phyloP scores from a whole-genome alignment of 306 rosid species.

The Trifolium subterraneum region DNA sequence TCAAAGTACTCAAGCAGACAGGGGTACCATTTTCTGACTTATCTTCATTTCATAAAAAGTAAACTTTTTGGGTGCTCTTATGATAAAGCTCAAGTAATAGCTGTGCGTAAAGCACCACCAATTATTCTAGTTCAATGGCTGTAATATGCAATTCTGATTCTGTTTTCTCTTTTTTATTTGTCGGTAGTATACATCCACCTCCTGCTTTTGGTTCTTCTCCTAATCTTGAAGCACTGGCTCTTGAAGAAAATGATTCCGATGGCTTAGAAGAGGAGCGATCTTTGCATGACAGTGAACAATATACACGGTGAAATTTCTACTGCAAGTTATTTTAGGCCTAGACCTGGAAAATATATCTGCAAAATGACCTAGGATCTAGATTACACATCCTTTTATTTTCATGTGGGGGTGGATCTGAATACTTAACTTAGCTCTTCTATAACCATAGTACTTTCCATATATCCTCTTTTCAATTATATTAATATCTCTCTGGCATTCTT shows the following conservation, averaged over 20 bases:
- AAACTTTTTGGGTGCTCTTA: conserved; percentile 25
- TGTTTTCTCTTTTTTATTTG: conserved; percentile 34
- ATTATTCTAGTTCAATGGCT: conserved; percentile 21
- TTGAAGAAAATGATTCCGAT: conserved; percentile 60
- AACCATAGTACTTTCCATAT: conserved; percentile 28
- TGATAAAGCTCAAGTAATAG: conserved; percentile 20
- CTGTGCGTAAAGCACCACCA: conserved; percentile 12
- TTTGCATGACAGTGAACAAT: conserved; percentile 63
- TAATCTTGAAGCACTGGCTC: conserved; percentile 95
- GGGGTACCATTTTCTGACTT: conserved; percentile 54
- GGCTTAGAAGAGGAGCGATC: conserved; percentile 70
- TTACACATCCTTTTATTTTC: conserved; percentile 31
- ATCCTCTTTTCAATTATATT: conserved; percentile 19
- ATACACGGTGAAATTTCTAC: conserved; percentile 59
- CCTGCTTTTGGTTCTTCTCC: conserved; percentile 99
- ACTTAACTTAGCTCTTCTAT: conserved; percentile 31
- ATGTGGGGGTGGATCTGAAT: conserved; percentile 33
- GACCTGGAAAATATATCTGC: conserved; percentile 27
- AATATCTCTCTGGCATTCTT: conserved; percentile 24
- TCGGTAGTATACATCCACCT: conserved; percentile 86
- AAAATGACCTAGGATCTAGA: conserved; percentile 16
- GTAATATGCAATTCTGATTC: conserved; percentile 41
- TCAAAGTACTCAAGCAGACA: conserved; percentile 57
- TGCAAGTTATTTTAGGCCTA: conserved; percentile 24
- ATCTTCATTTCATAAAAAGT: conserved; percentile 28